Conservation (phyloP, 495 filamentous ascomycete species). For the Lasiosphaeria hispida region DNA sequence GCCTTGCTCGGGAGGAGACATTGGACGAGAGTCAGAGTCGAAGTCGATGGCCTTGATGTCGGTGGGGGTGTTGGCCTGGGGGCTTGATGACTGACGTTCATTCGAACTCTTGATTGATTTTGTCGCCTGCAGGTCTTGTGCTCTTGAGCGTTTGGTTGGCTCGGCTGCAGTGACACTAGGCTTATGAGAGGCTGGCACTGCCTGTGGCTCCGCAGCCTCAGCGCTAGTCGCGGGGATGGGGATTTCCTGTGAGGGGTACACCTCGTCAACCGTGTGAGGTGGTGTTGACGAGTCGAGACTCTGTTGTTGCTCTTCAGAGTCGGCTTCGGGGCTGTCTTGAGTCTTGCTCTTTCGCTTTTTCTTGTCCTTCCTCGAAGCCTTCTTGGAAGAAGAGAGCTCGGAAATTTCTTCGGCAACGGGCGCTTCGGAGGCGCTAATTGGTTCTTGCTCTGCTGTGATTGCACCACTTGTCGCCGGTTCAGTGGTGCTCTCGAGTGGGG, state of each 20-base stretch:
- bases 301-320: not conserved
- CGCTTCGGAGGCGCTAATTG: slow-evolving; percentile 21
- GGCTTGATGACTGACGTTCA: slow-evolving; percentile 9
- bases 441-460: slow-evolving; percentile 16
- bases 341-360: slow-evolving; percentile 22
- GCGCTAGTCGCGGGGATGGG: not conserved
- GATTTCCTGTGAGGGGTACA: not conserved
- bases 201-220: not conserved
- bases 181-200: not conserved
- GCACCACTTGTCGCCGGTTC: slow-evolving; percentile 30
- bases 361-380: slow-evolving; percentile 26
- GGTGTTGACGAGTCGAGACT: not conserved
- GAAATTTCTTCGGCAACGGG: slow-evolving; percentile 11
- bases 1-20: slow-evolving; percentile 16
- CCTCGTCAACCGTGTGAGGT: not conserved
- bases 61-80: slow-evolving; percentile 6
- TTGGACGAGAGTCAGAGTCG: slow-evolving; percentile 8
- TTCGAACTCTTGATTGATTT: slow-evolving; percentile 9
- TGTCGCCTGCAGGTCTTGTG: not conserved
- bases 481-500: slow-evolving; percentile 23
- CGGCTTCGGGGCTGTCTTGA: not conserved
- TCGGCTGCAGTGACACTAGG: slow-evolving; percentile 1
- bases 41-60: slow-evolving; percentile 3
- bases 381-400: slow-evolving; percentile 10
- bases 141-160: slow-evolving; percentile 3